These are phyloP conservation scores for Phylloboletellus chloephorus DNA, from an alignment of 1,284 basidiomycete species.

Conservation along the genomic window DNA sequence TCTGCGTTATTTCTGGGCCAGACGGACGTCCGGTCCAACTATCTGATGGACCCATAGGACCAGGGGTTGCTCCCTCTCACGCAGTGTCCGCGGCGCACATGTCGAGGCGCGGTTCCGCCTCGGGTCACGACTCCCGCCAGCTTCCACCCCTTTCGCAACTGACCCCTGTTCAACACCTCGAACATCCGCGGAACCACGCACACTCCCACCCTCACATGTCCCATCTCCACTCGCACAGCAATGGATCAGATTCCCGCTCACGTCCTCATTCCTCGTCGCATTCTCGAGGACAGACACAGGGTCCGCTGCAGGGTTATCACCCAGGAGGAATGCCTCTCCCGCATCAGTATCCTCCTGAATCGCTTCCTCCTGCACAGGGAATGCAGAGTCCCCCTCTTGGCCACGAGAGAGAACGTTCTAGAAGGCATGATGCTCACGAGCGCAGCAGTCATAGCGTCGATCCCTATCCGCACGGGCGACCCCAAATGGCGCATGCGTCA, in stretches of 20 bases:
- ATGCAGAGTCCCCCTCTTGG: slow-evolving; percentile 47
- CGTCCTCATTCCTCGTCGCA: slow-evolving; percentile 44
- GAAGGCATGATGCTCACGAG: slow-evolving; percentile 41
- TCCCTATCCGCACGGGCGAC: slow-evolving; percentile 30
- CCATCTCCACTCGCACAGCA: slow-evolving; percentile 33
- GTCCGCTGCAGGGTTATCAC: slow-evolving; percentile 32
- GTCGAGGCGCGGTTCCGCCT: slow-evolving; percentile 35
- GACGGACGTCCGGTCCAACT: slow-evolving; percentile 45
- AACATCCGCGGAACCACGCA: slow-evolving; percentile 32
- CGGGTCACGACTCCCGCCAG: slow-evolving; percentile 42
- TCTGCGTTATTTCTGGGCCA: slow-evolving; percentile 39
- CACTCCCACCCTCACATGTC: slow-evolving; percentile 38
- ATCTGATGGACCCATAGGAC: slow-evolving; percentile 40
- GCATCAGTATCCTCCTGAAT: slow-evolving; percentile 42
- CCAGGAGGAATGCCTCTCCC: slow-evolving; percentile 30
- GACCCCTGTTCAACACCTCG: slow-evolving; percentile 40
- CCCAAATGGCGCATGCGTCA: slow-evolving; percentile 35
- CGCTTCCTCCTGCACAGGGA: slow-evolving; percentile 38
- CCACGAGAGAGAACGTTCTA: slow-evolving; percentile 39
- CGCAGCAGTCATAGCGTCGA: slow-evolving; percentile 26
- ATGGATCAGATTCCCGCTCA: slow-evolving; percentile 34
- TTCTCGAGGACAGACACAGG: slow-evolving; percentile 36
- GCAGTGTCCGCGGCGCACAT: slow-evolving; percentile 29
- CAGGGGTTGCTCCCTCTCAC: slow-evolving; percentile 41
- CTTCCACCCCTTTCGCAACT: slow-evolving; percentile 46